A percentile compares a stretch with the other conserved stretches of the same genome.
These are phyloP conservation scores for Blakeslea trispora DNA, from an alignment of 371 early-diverging fungal genomes.

Conservation along the genomic window DNA sequence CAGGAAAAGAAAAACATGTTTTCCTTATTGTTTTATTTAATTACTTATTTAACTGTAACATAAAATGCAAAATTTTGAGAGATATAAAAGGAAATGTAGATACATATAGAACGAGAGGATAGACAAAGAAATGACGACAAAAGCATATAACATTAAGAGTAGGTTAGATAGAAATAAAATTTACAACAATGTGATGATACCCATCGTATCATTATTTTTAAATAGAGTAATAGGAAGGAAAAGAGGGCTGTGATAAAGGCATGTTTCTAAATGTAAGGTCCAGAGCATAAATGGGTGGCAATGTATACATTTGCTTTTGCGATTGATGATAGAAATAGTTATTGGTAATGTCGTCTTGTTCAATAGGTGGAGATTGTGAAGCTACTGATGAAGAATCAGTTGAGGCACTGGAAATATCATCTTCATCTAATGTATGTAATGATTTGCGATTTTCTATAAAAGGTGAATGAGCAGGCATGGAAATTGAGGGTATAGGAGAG, in stretches of 20 bases:
- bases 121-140: too few relatives aligned
- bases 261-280: background rate
- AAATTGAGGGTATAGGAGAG: background rate
- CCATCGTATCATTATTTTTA: background rate
- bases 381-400: background rate
- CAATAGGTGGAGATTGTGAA: background rate
- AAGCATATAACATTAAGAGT: too few relatives aligned
- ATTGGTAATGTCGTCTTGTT: background rate
- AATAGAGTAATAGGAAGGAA: background rate
- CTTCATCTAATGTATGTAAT: background rate
- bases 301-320: background rate
- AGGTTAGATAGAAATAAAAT: too few relatives aligned
- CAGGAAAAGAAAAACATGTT: too few relatives aligned
- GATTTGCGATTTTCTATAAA: background rate
- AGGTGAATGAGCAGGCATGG: background rate
- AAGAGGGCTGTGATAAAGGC: background rate
- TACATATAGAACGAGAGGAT: too few relatives aligned
- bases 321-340: background rate
- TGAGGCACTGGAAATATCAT: background rate
- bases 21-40: too few relatives aligned
- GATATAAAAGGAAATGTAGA: too few relatives aligned
- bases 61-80: too few relatives aligned
- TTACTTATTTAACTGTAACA: too few relatives aligned
- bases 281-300: background rate
- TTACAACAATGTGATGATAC: too few relatives aligned